Evolutionary conservation across 1,284 basidiomycete genomes (phyloP), one percentile per base, ranked within the genome.

Genomic region (Volvariella surrecta): DNA sequence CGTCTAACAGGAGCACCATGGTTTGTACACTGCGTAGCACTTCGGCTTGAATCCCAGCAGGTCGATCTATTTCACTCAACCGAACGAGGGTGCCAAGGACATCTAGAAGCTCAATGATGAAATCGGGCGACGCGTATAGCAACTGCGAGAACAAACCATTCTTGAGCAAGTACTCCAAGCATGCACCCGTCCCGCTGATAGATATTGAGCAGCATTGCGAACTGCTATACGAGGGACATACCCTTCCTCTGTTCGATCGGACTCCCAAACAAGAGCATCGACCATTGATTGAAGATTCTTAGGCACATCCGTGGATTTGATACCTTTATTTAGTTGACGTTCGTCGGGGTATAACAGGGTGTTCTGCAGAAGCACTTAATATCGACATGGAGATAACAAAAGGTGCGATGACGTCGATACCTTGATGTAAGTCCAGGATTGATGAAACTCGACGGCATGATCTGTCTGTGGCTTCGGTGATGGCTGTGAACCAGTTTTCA

Each of bases 131-230:
- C 13, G 16, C 32, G n/a, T n/a, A 18, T 21, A 42, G 9, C 21
- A 39, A 39, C 39, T 34, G 39, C 28, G 10, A 11, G 8, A 6
- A 48, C 64, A 42, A 49, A 86, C 87, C 88, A 55, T 94, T 86
- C 66, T 93, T 90, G 40, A 98, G 66, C 21, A 96, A 72, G 61
- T 90, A 91, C 62, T 97, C 95, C 48, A 96, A 68, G 58, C 91
- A 95, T 13, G 77, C 80, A 17, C 92, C 92, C 2, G 89, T 90
- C 9, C 73, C 78, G 47, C 89, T 92, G 60, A 40, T 17, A 22
- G 21, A 31, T 19, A 32, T 39, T 47, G 21, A 48, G 44, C 38
- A 32, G 41, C 37, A 15, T 42, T 40, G 45, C 32, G 37, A 44
- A 43, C 37, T 47, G 35, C 10, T 32, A 16, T n/a, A 42, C 13